Base-by-base conservation (phyloP, 306 rosid genomes). In the Lathyrus oleraceus region DNA sequence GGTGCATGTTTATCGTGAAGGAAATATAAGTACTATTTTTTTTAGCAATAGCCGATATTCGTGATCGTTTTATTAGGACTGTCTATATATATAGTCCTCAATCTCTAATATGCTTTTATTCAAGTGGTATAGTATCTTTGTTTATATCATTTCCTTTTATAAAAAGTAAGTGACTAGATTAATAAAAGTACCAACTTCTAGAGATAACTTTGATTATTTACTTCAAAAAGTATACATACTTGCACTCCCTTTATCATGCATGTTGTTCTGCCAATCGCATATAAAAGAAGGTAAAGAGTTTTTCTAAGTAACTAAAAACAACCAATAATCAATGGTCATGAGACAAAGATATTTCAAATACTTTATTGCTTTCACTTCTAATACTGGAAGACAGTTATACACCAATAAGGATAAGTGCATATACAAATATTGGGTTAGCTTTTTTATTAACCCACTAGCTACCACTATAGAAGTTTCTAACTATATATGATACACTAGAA, bases 321-420 rank as follows among this genome's bases (percentile, higher is more conserved):
- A 42, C 67, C 64, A 48, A 36, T 71, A 5, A 25, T 67, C 9
- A 45, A 15, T 42, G 40, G 61, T 52, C 7, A 25, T 52, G 28
- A 51, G 49, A 56, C 59, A 15, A 14, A 49, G 65, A 65, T n/a
- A 39, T 42, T 61, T 4, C 12, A 40, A 11, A 49, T 8, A 30
- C 30, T 8, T 49, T 61, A 10, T 42, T 53, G 10, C 54, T 72
- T 77, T 72, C 66, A 72, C 82, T 72, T 76, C 53, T 65, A 60
- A 58, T 52, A 76, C 5, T 71, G 72, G 81, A 53, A 76, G 65
- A 76, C 76, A 72, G 72, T 59, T 11, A 67, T 17, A 72, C 66
- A 49, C 49, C 75, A 61, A 49, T 72, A 40, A 30, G 52, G 17
- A 36, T 51, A 43, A 30, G 16, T 71, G 52, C 47, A 20, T 59